phyloP scores from a whole-genome alignment of 495 filamentous ascomycete species.

The Aspergillus nanangensis region DNA sequence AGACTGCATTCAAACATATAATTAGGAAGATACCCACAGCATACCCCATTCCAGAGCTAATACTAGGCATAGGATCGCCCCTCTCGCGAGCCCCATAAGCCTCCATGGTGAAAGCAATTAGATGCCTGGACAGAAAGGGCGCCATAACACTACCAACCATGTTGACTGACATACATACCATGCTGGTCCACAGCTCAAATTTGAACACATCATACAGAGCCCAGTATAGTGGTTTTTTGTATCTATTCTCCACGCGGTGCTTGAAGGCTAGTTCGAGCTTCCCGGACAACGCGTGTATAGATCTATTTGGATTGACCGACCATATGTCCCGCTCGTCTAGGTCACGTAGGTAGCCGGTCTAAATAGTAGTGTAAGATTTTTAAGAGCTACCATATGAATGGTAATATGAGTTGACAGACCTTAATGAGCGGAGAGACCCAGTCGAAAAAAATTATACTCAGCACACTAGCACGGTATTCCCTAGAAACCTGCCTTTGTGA shows the following conservation, averaged over 20 bases:
- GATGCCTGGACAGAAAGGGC: constrained; percentile 66
- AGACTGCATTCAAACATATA: constrained; percentile 68
- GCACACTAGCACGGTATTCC: not conserved
- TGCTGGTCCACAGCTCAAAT: constrained; percentile 79
- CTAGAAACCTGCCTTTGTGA: not conserved
- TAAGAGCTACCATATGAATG: not conserved
- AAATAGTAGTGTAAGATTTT: not conserved
- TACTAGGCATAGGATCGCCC: constrained; percentile 48
- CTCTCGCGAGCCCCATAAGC: constrained; percentile 59
- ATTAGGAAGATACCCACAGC: constrained; percentile 72
- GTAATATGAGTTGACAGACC: not conserved
- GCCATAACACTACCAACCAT: constrained; percentile 68
- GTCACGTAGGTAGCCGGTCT: constrained; percentile 71
- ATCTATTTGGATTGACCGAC: constrained; percentile 74
- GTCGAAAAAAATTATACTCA: not conserved
- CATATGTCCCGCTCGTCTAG: constrained; percentile 85
- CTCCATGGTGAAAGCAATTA: constrained; percentile 74
- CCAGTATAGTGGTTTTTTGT: constrained; percentile 70
- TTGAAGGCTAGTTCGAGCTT: constrained; percentile 65
- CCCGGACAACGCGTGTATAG: constrained; percentile 60
- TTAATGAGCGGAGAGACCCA: not conserved
- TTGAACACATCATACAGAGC: constrained; percentile 87
- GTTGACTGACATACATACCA: constrained; percentile 68
- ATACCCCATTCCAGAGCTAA: constrained; percentile 66
- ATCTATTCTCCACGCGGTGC: constrained; percentile 57